Base-by-base conservation (phyloP, 1,284 basidiomycete species). In the Cystobasidiaceae sp. region DNA sequence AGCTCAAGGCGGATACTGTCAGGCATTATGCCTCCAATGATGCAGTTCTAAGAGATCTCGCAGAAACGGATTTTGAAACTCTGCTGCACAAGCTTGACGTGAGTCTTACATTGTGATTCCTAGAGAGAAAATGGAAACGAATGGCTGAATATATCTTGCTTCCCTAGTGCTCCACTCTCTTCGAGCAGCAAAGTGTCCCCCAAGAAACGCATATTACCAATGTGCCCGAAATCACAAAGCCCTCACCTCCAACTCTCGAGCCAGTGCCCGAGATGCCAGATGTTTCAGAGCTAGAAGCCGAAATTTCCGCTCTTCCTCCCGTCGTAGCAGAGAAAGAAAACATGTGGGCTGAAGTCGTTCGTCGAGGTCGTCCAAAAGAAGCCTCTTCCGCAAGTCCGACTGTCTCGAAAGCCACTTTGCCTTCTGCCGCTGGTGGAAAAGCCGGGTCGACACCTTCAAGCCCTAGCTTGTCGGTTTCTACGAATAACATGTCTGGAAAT, bases 311-410 rank as follows among this genome's bases (percentile, higher is more conserved):
- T n/a, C n/a, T n/a, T n/a, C n/a, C n/a, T n/a, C n/a, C n/a, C n/a
- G n/a, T n/a, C n/a, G n/a, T n/a, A n/a, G n/a, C n/a, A n/a, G n/a
- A n/a, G 43, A 44, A 30, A 2, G 56, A 46, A 15, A 60, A 39
- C 13, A 48, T 34, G 19, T 60, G 58, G 58, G 58, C 58, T 17
- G 43, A 60, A 43, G 48, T 60, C 17, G 58, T 60, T 21, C 44
- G 58, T 23, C 23, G 48, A 50, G 58, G 58, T 34, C 45, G 46
- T 27, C 45, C 34, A 9, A 60, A 60, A 33, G 43, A 45, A 33
- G 33, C 23, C 11, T n/a, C n/a, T n/a, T n/a, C n/a, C n/a, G n/a
- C 39, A 59, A 9, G 23, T 9, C 19, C 45, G 1, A 37, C 33
- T 15, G n/a, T 34, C 9, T 30, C 46, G 15, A 28, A 7, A 11